Percentiles rank a stretch among this genome's conserved stretches.
These are phyloP conservation scores for Huntiella savannae DNA, from an alignment of 2,329 filamentous ascomycete species.

Conservation along the genomic window DNA sequence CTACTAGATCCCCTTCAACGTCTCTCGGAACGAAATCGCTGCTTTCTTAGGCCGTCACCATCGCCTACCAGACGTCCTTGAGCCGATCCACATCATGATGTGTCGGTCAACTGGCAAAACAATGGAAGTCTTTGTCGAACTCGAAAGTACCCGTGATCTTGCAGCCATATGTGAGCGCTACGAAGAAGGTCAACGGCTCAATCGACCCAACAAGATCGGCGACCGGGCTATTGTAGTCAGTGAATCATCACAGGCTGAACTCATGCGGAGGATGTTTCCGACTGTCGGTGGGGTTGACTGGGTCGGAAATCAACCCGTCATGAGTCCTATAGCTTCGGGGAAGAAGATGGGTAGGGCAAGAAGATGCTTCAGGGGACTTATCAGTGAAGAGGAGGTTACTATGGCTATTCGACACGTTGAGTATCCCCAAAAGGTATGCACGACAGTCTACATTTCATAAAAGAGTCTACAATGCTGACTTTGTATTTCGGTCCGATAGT, in stretches of 20 bases:
- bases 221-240: constrained; percentile 37
- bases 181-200: constrained; percentile 18
- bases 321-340: neutral
- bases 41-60: constrained; percentile 40
- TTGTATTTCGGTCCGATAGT: constrained; percentile 20
- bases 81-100: constrained; percentile 45
- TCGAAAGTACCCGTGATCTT: constrained; percentile 32
- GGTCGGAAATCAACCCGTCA: constrained; percentile 26
- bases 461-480: neutral
- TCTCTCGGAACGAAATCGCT: constrained; percentile 33
- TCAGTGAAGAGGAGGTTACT: constrained; percentile 42
- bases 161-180: constrained; percentile 31
- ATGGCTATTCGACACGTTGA: constrained; percentile 47
- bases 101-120: constrained; percentile 43
- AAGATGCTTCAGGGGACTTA: constrained; percentile 36
- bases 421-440: constrained; percentile 38
- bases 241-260: constrained; percentile 32
- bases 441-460: neutral
- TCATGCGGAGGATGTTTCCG: constrained; percentile 46
- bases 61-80: constrained; percentile 32
- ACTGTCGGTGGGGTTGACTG: constrained; percentile 36
- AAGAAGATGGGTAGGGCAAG: constrained; percentile 20
- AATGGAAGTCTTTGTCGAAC: constrained; percentile 41
- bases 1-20: constrained; percentile 34
- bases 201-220: constrained; percentile 32